phyloP scores from a whole-genome alignment of 2,329 filamentous ascomycete species.

The Aspergillus hortae region DNA sequence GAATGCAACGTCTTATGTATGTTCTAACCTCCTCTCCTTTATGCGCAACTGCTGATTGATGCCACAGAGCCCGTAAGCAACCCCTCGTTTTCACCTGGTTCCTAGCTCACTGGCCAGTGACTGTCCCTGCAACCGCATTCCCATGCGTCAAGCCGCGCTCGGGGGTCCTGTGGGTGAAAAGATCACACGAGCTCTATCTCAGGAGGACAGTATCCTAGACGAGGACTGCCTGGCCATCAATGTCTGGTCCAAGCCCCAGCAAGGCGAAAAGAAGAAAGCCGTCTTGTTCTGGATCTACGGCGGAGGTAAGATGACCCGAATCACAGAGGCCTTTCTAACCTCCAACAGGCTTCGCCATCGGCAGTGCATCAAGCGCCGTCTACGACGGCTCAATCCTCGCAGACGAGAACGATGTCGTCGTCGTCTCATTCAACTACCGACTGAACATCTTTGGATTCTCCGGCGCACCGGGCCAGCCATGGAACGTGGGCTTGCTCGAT shows the following conservation, averaged over 20 bases:
- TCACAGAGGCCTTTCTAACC: not conserved
- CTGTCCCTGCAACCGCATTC: slow-evolving; percentile 1
- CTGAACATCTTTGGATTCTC: slow-evolving; percentile 11
- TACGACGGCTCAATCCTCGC: slow-evolving; percentile 3
- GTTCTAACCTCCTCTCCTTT: not conserved
- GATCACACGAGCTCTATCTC: not conserved
- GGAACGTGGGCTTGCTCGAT: slow-evolving; percentile 11
- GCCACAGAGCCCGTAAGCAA: slow-evolving; percentile 1
- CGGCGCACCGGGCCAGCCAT: slow-evolving; percentile 4
- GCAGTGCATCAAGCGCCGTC: not conserved
- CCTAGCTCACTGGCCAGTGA: not conserved
- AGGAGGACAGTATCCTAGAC: not conserved
- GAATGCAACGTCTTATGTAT: slow-evolving; percentile 3
- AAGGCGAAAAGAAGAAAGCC: slow-evolving; percentile 1
- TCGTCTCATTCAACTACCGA: slow-evolving; percentile 11
- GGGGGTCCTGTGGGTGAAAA: slow-evolving; percentile 1
- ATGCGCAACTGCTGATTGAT: not conserved
- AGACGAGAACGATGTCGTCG: slow-evolving; percentile 5
- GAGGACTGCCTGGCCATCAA: slow-evolving; percentile 10
- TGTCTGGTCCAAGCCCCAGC: slow-evolving; percentile 5
- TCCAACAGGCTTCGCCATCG: not conserved
- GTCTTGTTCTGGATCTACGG: slow-evolving; percentile 11
- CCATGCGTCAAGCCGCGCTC: not conserved
- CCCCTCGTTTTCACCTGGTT: not conserved
- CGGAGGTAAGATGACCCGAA: slow-evolving; percentile 3